phyloP scores from a whole-genome alignment of 2,329 filamentous ascomycete genomes.

The Basipetospora chlamydospora region DNA sequence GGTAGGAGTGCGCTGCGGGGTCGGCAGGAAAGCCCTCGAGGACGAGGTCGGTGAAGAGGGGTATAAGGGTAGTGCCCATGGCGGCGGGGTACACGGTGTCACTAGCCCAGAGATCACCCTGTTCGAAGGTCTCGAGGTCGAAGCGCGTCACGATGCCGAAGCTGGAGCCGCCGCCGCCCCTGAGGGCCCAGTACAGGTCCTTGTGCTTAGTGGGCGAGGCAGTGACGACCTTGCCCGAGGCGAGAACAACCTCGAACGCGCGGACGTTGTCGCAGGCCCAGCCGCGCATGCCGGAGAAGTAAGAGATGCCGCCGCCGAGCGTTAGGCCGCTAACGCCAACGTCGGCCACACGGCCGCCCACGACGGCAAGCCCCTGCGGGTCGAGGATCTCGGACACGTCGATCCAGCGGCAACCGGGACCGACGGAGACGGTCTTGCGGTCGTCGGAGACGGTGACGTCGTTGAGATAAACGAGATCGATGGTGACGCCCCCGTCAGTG shows the following conservation, averaged over 20 bases:
- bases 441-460: constrained; percentile 8
- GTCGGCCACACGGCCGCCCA: constrained; percentile 25
- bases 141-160: constrained; percentile 42
- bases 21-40: constrained; percentile 7
- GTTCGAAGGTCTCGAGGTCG: constrained; percentile 22
- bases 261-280: constrained; percentile 28
- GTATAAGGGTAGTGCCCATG: background rate
- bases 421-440: constrained; percentile 24
- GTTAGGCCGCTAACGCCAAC: constrained; percentile 17
- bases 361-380: constrained; percentile 21
- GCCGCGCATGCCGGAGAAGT: constrained; percentile 19
- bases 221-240: constrained; percentile 25
- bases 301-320: constrained; percentile 13
- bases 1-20: constrained; percentile 5
- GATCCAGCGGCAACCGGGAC: constrained; percentile 29
- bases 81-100: constrained; percentile 7
- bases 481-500: constrained; percentile 14
- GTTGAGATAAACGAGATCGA: constrained; percentile 14
- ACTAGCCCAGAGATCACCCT: constrained; percentile 20
- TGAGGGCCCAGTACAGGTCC: constrained; percentile 43
- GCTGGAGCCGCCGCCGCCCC: constrained; percentile 39
- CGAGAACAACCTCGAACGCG: constrained; percentile 29
- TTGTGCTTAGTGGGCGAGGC: constrained; percentile 26
- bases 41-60: constrained; percentile 10
- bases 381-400: constrained; percentile 13